A percentile compares a stretch with the other conserved stretches of the same genome.
Evolutionary conservation across 352 stramenopile genomes (phyloP).

Genomic region (Phytophthora europaea): DNA sequence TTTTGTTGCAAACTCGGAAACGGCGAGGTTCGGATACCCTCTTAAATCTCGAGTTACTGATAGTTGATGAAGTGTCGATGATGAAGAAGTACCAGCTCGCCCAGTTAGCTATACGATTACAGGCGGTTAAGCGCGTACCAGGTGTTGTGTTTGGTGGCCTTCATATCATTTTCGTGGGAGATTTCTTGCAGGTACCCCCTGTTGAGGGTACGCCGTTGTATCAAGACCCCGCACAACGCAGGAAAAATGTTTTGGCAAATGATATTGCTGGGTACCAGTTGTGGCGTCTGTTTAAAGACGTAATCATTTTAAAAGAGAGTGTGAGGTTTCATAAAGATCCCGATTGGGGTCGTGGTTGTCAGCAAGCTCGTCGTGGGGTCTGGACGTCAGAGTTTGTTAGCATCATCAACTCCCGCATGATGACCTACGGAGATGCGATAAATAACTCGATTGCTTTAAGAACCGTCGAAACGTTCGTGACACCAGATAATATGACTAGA

Average conservation of each 20-base stretch:
- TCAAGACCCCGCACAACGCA: neutral
- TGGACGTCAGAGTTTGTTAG: slow-evolving; percentile 37
- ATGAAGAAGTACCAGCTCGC: slow-evolving; percentile 7
- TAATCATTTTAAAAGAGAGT: slow-evolving; percentile 19
- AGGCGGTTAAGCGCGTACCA: neutral
- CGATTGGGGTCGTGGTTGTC: slow-evolving; percentile 33
- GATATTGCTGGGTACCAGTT: slow-evolving; percentile 9
- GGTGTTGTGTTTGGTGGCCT: neutral
- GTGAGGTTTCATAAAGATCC: slow-evolving; percentile 37
- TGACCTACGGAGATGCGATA: neutral
- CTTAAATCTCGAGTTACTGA: neutral
- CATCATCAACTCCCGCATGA: neutral
- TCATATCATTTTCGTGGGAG: slow-evolving; percentile 4
- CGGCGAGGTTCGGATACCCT: neutral
- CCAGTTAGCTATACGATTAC: neutral
- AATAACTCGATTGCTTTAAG: too few species aligned
- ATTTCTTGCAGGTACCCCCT: slow-evolving; percentile 12
- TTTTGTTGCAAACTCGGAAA: slow-evolving; percentile 6
- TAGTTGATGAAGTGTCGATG: slow-evolving; percentile 7
- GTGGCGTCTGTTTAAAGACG: slow-evolving; percentile 1
- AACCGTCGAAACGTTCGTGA: too few species aligned
- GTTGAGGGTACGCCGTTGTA: neutral
- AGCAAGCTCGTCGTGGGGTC: slow-evolving; percentile 14
- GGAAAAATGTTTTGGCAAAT: neutral
- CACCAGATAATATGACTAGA: too few species aligned